Evolutionary conservation across 169 alveolate species (phyloP).

Genomic region (Cardiosporidium cionae): DNA sequence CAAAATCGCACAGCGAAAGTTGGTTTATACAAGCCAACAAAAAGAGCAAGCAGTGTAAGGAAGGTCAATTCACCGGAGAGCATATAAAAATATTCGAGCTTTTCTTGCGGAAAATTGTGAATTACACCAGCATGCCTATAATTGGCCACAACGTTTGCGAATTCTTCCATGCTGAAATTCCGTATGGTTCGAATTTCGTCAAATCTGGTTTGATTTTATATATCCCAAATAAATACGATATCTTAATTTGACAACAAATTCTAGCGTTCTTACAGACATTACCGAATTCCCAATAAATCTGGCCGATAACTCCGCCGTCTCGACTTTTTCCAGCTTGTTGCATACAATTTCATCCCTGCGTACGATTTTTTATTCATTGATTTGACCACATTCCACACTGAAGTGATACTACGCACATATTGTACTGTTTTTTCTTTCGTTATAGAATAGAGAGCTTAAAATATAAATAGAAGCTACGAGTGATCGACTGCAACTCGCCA

Average conservation of each 20-base stretch:
- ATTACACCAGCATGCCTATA: conserved; percentile 7
- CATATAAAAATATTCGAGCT: conserved; percentile 33
- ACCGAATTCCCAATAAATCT: conserved; percentile 22
- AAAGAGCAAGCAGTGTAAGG: no score
- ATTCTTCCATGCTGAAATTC: conserved; percentile 23
- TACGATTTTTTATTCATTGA: background rate
- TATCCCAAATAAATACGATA: no score
- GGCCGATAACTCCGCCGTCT: conserved; percentile 33
- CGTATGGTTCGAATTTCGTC: conserved; percentile 26
- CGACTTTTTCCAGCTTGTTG: conserved; percentile 25
- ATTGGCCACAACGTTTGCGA: conserved; percentile 27
- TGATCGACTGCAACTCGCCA: background rate
- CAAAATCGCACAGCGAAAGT: no score
- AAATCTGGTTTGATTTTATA: no score
- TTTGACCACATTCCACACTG: background rate
- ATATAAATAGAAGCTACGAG: background rate
- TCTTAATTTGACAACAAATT: no score
- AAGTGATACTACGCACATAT: background rate
- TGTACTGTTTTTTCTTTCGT: background rate
- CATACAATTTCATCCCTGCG: conserved; percentile 20
- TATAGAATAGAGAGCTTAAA: background rate
- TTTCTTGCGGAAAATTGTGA: conserved; percentile 31
- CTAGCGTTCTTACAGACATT: background rate
- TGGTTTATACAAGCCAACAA: no score
- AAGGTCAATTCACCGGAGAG: conserved; percentile 10